Conservation (phyloP, 768 basidiomycete species). For the Nidula microcarpa region DNA sequence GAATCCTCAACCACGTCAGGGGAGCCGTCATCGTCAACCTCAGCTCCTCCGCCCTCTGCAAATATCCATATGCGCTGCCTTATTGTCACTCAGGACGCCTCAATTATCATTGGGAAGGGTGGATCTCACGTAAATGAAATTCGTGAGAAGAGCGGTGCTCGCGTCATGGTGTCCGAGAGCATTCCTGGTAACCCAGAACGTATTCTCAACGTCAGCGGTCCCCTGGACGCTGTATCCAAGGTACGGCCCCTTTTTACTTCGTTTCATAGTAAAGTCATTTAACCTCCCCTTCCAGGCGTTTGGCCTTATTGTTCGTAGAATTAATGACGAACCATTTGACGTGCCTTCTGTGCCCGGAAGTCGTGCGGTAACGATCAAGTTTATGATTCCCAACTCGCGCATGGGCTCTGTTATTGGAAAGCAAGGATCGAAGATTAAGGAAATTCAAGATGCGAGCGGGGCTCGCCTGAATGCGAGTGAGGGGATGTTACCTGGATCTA, state of each 20-base stretch:
- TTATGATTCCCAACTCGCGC: conserved; percentile 98
- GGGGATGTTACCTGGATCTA: conserved; percentile 98
- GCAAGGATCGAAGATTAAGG: conserved; percentile 97
- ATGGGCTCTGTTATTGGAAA: conserved; percentile 99
- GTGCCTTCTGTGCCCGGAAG: conserved; percentile 97
- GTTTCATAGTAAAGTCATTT: conserved; percentile 1
- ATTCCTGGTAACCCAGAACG: conserved; percentile 99
- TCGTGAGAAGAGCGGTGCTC: conserved; percentile 93
- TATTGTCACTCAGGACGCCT: conserved; percentile 99
- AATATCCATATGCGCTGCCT: conserved; percentile 97
- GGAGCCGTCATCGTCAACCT: conserved; percentile 46
- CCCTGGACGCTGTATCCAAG: conserved; percentile 98
- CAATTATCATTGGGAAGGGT: conserved; percentile 96
- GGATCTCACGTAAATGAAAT: conserved; percentile 99
- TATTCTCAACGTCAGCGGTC: conserved; percentile 93
- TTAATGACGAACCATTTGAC: conserved; percentile 99
- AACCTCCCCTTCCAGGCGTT: conserved; percentile 67
- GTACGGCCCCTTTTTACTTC: conserved; percentile 36
- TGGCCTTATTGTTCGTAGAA: conserved; percentile 95
- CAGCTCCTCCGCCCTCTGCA: conserved; percentile 58
- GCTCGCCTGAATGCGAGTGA: conserved; percentile 96
- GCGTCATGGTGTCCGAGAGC: conserved; percentile 97
- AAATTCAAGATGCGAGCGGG: conserved; percentile 98
- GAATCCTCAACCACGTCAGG: conserved; percentile 46
- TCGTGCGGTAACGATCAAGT: conserved; percentile 98